Base-by-base conservation (phyloP, 306 rosid genomes). In the Prunus dulcis region DNA sequence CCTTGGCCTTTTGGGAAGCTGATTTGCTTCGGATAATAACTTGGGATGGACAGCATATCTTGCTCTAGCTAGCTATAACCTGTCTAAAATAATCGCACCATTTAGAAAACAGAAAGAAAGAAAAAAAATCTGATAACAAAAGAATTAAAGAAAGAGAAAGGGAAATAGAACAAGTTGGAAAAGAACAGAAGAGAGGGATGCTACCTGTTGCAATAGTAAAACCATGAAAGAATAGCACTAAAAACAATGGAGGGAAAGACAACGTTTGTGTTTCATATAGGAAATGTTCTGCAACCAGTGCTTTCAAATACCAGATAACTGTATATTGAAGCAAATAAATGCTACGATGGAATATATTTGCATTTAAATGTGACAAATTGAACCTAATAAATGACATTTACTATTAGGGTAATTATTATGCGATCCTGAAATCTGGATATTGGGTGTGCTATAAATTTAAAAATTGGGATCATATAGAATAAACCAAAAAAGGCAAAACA, bases 41-140 rank as follows among this genome's bases (percentile, higher is more conserved):
- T 43, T 17, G 10, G 84, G 76, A 81, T 15, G 57, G 86, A 87
- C 62, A 82, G 90, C 90, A 89, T 75, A 9, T 82, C 83, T 85
- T 81, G 82, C 19, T 77, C 67, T 63, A 52, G 19, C 38, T 55
- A 14, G 23, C 52, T 38, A 1, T 11, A 62, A 64, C 76, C 66
- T 34, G 52, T 38, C 65, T 8, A 55, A 55, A 8, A 23, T 20
- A 19, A 0, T 6, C 22, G 2, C 41, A 43, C 11, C 12, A 20
- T n/a, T n/a, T 46, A 23, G 38, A 38, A 23, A 68, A 50, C 23
- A 47, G 1, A 7, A 38, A 38, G 8, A 6, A 38, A 9, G n/a
- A n/a, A 55, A 27, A n/a, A 61, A 61, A 14, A 8, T 38, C 32
- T 14, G 25, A 32, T 34, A 8, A 4, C 13, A 57, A 13, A 13